Conservation (phyloP, 345 rosid genomes). For the Pistacia atlantica region DNA sequence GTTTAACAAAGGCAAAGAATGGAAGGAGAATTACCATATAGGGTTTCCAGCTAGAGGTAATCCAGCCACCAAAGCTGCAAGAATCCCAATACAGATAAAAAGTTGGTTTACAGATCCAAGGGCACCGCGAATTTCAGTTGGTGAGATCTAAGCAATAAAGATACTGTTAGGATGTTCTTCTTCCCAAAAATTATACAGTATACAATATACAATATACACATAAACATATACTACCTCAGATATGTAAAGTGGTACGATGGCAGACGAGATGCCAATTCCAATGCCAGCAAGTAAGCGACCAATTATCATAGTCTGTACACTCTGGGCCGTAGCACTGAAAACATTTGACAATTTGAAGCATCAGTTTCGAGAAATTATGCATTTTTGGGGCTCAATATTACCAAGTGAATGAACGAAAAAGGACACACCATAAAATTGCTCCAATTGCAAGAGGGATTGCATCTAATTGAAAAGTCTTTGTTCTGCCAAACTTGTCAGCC, state of each 20-base stretch:
- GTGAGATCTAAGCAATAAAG: constrained; percentile 74
- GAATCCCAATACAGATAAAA: constrained; percentile 93
- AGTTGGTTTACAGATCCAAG: constrained; percentile 97
- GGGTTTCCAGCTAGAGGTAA: constrained; percentile 93
- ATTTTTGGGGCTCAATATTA: constrained; percentile 8
- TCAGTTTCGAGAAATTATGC: constrained; percentile 15
- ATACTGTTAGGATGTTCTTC: constrained; percentile 20
- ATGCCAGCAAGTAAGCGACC: constrained; percentile 96
- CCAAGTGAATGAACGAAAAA: neutral
- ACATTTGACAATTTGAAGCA: constrained; percentile 19
- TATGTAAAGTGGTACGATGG: constrained; percentile 95
- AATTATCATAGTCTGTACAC: constrained; percentile 88
- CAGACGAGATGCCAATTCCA: constrained; percentile 97
- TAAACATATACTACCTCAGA: constrained; percentile 65
- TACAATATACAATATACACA: constrained; percentile 3
- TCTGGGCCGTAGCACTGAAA: constrained; percentile 85
- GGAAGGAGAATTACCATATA: constrained; percentile 53
- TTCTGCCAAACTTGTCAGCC: constrained; percentile 97
- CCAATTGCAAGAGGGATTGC: constrained; percentile 91
- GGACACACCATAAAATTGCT: constrained; percentile 72
- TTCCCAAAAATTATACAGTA: neutral
- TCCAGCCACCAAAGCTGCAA: constrained; percentile 94
- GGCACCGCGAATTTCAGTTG: constrained; percentile 97
- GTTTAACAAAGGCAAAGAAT: neutral
- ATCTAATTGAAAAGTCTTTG: constrained; percentile 88